phyloP scores from a whole-genome alignment of 2,329 filamentous ascomycete genomes.

The Neoarthrinium moseri region DNA sequence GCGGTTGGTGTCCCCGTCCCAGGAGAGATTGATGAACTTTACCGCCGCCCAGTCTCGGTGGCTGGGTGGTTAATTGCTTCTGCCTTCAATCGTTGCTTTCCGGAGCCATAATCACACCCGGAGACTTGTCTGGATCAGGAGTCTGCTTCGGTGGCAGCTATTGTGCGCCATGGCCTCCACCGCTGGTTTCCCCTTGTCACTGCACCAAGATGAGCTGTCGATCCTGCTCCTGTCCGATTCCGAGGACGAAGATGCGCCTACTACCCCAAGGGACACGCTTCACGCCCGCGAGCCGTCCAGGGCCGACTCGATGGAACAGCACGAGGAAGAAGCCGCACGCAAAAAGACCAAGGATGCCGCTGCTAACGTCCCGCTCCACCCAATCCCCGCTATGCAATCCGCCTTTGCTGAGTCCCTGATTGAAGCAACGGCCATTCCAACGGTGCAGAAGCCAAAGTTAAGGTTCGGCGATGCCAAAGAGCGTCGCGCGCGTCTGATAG shows the following conservation, averaged over 20 bases:
- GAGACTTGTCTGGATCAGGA: too few relatives aligned
- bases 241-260: slow-evolving; percentile 12
- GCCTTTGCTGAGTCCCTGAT: slow-evolving; percentile 81
- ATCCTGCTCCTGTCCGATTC: slow-evolving; percentile 13
- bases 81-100: too few relatives aligned
- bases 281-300: slow-evolving; percentile 16
- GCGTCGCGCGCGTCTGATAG: slow-evolving; percentile 66
- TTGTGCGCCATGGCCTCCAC: slow-evolving; percentile 9
- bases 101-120: too few relatives aligned
- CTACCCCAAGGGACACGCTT: slow-evolving; percentile 13
- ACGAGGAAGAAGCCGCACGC: slow-evolving; percentile 20
- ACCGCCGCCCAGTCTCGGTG: background rate
- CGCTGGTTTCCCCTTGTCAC: slow-evolving; percentile 11
- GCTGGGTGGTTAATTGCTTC: too few relatives aligned
- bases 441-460: slow-evolving; percentile 49
- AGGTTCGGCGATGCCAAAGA: slow-evolving; percentile 55
- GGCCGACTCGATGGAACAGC: slow-evolving; percentile 15
- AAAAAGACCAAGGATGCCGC: slow-evolving; percentile 28
- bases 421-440: slow-evolving; percentile 60
- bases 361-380: slow-evolving; percentile 54
- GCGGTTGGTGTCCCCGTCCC: too few relatives aligned
- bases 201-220: slow-evolving; percentile 12
- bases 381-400: slow-evolving; percentile 73
- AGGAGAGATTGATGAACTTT: background rate
- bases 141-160: background rate